A percentile compares a stretch with the other conserved stretches of the same genome.
Conservation (phyloP, 1,284 basidiomycete genomes). For the Grifola frondosa region DNA sequence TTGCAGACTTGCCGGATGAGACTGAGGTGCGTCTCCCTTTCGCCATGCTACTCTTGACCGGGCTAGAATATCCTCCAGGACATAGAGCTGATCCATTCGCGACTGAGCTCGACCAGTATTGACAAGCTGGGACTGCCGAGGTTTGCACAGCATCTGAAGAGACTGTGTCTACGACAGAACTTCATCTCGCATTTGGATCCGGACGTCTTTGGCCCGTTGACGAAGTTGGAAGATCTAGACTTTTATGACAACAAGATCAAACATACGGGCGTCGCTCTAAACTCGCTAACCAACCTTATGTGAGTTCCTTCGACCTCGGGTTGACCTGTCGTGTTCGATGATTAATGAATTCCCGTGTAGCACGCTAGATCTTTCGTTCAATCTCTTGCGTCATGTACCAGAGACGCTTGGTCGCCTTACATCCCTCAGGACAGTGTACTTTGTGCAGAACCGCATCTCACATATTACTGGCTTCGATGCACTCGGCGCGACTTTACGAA, state of each 20-base stretch:
- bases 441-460: constrained; percentile 95
- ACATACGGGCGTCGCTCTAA: constrained; percentile 62
- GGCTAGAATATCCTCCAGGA: constrained; percentile 52
- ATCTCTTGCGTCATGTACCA: constrained; percentile 77
- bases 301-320: constrained; percentile 41
- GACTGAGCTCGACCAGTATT: constrained; percentile 61
- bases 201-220: constrained; percentile 64
- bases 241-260: constrained; percentile 96
- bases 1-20: constrained; percentile 54
- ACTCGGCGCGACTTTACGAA: constrained; percentile 66
- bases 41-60: constrained; percentile 8
- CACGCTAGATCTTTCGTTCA: constrained; percentile 92
- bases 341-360: constrained; percentile 40
- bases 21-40: constrained; percentile 56
- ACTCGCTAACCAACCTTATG: constrained; percentile 65
- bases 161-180: constrained; percentile 90
- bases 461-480: constrained; percentile 68
- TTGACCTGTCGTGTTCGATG: neutral
- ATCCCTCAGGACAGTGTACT: constrained; percentile 79
- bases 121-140: constrained; percentile 62
- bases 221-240: constrained; percentile 84
- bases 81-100: constrained; percentile 86
- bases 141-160: constrained; percentile 70
- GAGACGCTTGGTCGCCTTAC: constrained; percentile 57
- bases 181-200: constrained; percentile 72